These are phyloP conservation scores for Podospora pseudocomata DNA, from an alignment of 495 filamentous ascomycete genomes.

Conservation along the genomic window DNA sequence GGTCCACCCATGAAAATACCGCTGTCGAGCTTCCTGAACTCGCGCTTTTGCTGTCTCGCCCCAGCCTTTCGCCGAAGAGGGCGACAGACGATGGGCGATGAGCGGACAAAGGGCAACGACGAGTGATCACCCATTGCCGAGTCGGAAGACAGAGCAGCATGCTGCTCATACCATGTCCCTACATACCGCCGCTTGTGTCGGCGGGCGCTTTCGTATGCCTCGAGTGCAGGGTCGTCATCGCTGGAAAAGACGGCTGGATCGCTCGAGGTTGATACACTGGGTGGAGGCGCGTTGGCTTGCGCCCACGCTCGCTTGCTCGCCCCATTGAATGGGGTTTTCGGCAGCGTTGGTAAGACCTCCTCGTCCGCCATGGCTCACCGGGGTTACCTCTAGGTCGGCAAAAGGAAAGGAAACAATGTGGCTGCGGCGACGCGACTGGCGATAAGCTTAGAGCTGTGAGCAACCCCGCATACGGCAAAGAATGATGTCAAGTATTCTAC, in stretches of 20 bases:
- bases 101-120: background rate
- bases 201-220: constrained; percentile 57
- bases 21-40: constrained; percentile 67
- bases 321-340: constrained; percentile 13
- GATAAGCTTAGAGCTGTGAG: background rate
- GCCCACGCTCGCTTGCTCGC: background rate
- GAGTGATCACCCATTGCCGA: constrained; percentile 38
- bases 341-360: constrained; percentile 41
- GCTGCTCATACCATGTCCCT: constrained; percentile 69
- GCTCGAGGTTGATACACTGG: constrained; percentile 50
- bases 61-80: constrained; percentile 20
- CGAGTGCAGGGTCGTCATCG: constrained; percentile 69
- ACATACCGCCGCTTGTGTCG: constrained; percentile 56
- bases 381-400: constrained; percentile 7
- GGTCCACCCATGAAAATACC: constrained; percentile 80
- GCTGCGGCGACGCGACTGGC: constrained; percentile 2
- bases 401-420: background rate
- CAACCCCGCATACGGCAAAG: background rate
- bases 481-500: background rate
- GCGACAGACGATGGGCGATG: constrained; percentile 10
- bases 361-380: constrained; percentile 43
- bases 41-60: constrained; percentile 48
- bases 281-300: constrained; percentile 12
- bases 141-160: constrained; percentile 36
- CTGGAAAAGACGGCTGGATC: constrained; percentile 76